phyloP scores from a whole-genome alignment of 352 stramenopile species.

The Phytopythium mirpurense region DNA sequence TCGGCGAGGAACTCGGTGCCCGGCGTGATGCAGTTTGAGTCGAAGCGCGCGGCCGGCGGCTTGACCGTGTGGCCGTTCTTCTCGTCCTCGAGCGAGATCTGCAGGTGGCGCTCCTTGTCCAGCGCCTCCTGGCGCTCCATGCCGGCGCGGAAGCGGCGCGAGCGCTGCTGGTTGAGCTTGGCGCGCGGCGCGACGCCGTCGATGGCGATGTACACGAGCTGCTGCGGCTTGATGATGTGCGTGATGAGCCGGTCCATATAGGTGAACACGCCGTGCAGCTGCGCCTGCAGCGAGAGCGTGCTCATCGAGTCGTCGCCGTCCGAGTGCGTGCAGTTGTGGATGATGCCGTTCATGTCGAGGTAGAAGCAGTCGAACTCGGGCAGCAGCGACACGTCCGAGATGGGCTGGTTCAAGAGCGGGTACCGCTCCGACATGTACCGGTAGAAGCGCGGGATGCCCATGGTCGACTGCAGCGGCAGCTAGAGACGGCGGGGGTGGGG shows the following conservation, averaged over 20 bases:
- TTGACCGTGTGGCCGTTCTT: slow-evolving; percentile 81
- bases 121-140: slow-evolving; percentile 93
- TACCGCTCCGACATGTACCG: slow-evolving; percentile 99
- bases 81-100: slow-evolving; percentile 92
- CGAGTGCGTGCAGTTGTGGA: slow-evolving; percentile 98
- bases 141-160: slow-evolving; percentile 94
- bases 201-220: slow-evolving; percentile 97
- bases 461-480: slow-evolving; percentile 22
- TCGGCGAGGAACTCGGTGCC: slow-evolving; percentile 98
- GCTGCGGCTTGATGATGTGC: slow-evolving; percentile 91
- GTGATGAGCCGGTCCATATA: slow-evolving; percentile 97
- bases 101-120: slow-evolving; percentile 92
- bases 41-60: slow-evolving; percentile 87
- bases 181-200: slow-evolving; percentile 97
- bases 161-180: slow-evolving; percentile 99
- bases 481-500: too few species aligned
- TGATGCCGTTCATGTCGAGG: slow-evolving; percentile 99
- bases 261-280: slow-evolving; percentile 96
- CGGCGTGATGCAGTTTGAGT: slow-evolving; percentile 99
- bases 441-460: slow-evolving; percentile 99
- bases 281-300: slow-evolving; percentile 95
- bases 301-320: slow-evolving; percentile 89
- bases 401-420: slow-evolving; percentile 88
- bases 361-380: slow-evolving; percentile 99
- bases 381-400: slow-evolving; percentile 90